Evolutionary conservation across 768 basidiomycete species (phyloP), one percentile per base, ranked within the genome.

Genomic region (Strobilomyces echinocephalus): DNA sequence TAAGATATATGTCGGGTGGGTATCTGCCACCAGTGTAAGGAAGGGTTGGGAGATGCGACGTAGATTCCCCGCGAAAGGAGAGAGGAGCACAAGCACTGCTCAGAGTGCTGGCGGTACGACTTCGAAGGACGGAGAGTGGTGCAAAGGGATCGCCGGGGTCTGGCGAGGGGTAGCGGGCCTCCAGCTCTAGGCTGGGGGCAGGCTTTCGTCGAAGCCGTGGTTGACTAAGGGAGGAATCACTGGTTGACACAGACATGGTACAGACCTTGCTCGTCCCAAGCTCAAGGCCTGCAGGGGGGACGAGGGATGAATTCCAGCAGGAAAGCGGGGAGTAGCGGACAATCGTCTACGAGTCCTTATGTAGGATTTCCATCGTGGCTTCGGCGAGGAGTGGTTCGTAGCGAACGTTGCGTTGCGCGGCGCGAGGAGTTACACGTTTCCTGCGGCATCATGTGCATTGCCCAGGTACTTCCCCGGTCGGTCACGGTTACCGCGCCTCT

Each of bases 101-200:
- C 45, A 74, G 67, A 16, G 72, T 69, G 18, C 73, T 73, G 57
- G 76, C 78, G 5, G 80, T 79, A 51, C 84, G 78, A 55, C 75
- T 79, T 46, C 87, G 80, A 26, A 88, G 74, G 24, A 81, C 80
- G 62, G 80, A 79, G 40, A 88, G 78, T 0, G 87, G 80, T 6
- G 82, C 85, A 57, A 87, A 87, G 2, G 87, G 87, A 64, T 88
- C 85, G 16, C 62, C 63, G 20, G 84, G 85, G 68, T 88, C 87
- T 30, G 85, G 84, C 2, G 73, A 68, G 5, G 87, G 87, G 65
- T 87, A 88, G 38, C 80, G 74, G 49, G 74, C 63, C 10, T 78
- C 74, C 60, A 76, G 66, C 46, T 78, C 77, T 51, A 82, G 72
- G 43, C 70, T 63, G 7, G 84, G 84, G 4, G 81, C 72, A 6